Base-by-base conservation (phyloP, 2,329 filamentous ascomycete genomes). In the Chaetoscypha palmicola region DNA sequence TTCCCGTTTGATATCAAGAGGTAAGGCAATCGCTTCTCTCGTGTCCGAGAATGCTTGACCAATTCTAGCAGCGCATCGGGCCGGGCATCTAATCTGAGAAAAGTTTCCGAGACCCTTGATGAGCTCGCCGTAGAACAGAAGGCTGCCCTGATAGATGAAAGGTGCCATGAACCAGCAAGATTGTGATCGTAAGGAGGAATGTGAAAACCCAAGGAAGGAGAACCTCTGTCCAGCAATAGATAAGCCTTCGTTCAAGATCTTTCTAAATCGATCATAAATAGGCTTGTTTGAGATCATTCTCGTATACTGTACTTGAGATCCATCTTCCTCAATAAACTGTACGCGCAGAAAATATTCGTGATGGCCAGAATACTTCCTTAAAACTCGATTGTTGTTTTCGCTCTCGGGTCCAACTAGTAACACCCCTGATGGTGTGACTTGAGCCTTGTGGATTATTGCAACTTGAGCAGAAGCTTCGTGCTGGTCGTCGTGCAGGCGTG, bases 1-100 rank as follows among this genome's bases (percentile, higher is more conserved):
- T 1, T 62, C 49, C 43, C 63, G 58, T 1, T 55, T 42, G 2
- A 63, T 59, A 12, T 31, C 51, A 5, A 46, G 53, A 14, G 57
- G 55, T 9, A 82, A 61, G 0, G 70, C 61, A 0, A 90, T 65
- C 0, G 83, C 76, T 32, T 71, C 79, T 2, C 77, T 76, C 0
- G 86, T 90, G 52, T 91, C 84, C 0, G 85, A 83, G 50, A 87
- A 94, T 0, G 83, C 83, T 54, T 78, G 76, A 4, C 76, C 74
- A 32, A 77, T 77, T 36, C 76, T 64, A 3, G 76, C 76, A 5
- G 76, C 76, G 52, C 75, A 78, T 48, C 75, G 74, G 4, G 76
- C 73, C 2, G 74, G 73, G 24, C 65, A 74, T 4, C 63, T 61
- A 34, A 81, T 74, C n/a, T 62, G 45, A 1, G 58, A 62, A 54